A percentile compares a stretch with the other conserved stretches of the same genome.
Evolutionary conservation across 345 rosid species (phyloP).

Genomic region (Schrenkiella parvula): DNA sequence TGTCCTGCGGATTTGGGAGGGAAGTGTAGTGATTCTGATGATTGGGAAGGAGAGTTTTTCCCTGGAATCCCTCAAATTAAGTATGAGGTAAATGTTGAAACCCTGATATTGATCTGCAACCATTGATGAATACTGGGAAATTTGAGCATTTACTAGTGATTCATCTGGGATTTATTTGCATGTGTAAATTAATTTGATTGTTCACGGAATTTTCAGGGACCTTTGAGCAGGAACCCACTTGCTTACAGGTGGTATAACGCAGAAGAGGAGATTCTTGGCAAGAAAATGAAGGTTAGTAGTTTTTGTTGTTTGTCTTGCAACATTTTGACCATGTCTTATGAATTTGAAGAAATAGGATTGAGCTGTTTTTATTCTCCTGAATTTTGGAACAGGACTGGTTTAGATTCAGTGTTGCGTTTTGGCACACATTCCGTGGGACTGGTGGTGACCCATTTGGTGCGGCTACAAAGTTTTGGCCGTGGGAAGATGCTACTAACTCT

Average conservation of each 20-base stretch:
- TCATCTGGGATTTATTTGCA: neutral
- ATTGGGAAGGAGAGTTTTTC: constrained; percentile 94
- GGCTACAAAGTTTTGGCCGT: constrained; percentile 84
- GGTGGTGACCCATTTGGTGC: constrained; percentile 94
- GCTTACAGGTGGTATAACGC: constrained; percentile 86
- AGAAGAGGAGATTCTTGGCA: constrained; percentile 81
- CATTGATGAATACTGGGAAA: neutral
- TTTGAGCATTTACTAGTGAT: neutral
- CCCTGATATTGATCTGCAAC: neutral
- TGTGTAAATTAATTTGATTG: neutral
- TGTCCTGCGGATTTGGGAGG: constrained; percentile 71
- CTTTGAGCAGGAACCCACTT: constrained; percentile 65
- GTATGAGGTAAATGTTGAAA: constrained; percentile 56
- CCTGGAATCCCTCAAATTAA: constrained; percentile 71
- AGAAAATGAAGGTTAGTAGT: constrained; percentile 77
- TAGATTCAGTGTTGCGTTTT: constrained; percentile 95
- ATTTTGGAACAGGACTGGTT: constrained; percentile 64
- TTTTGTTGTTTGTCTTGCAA: neutral
- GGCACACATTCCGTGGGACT: constrained; percentile 96
- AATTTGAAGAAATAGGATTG: neutral
- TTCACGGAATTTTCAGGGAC: constrained; percentile 47
- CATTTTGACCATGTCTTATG: no score
- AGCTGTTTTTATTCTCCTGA: neutral
- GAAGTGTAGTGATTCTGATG: constrained; percentile 52
- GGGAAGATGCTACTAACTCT: constrained; percentile 98